phyloP scores from a whole-genome alignment of 1,139 yeast genomes.

The Candida albicans region DNA sequence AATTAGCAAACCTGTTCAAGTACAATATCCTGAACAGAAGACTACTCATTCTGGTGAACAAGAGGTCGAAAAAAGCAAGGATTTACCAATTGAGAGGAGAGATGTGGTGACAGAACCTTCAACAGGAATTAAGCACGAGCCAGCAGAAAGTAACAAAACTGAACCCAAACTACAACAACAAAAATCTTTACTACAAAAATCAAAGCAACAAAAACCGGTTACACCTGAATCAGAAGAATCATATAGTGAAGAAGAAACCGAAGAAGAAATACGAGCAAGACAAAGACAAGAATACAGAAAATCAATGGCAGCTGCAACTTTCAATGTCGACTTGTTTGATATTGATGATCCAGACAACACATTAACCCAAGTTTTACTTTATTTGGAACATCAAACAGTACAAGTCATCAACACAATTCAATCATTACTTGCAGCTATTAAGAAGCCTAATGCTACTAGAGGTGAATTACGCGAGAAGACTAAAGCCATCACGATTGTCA shows the following conservation, averaged over 20 bases:
- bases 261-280: slow-evolving; percentile 35
- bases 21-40: slow-evolving; percentile 1
- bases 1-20: slow-evolving; percentile 14
- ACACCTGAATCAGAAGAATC: slow-evolving; percentile 12
- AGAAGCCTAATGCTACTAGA: slow-evolving; percentile 73
- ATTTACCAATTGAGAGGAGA: not conserved
- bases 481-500: slow-evolving; percentile 70
- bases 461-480: slow-evolving; percentile 75
- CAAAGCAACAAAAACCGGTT: too few relatives aligned
- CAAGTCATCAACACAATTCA: slow-evolving; percentile 91
- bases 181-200: not conserved
- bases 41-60: not conserved
- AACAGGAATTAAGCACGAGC: slow-evolving; percentile 1
- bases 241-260: slow-evolving; percentile 21
- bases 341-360: slow-evolving; percentile 86
- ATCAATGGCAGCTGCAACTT: slow-evolving; percentile 55
- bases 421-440: slow-evolving; percentile 70
- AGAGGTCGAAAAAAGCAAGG: not conserved
- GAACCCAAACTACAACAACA: slow-evolving; percentile 1
- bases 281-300: slow-evolving; percentile 50
- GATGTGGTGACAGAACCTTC: slow-evolving; percentile 2
- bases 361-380: slow-evolving; percentile 76
- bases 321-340: slow-evolving; percentile 73
- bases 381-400: slow-evolving; percentile 91
- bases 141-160: slow-evolving; percentile 3